Percentiles rank a stretch among this genome's conserved stretches.
Evolutionary conservation across 768 basidiomycete species (phyloP).

Genomic region (Boletus tylopilopsis): DNA sequence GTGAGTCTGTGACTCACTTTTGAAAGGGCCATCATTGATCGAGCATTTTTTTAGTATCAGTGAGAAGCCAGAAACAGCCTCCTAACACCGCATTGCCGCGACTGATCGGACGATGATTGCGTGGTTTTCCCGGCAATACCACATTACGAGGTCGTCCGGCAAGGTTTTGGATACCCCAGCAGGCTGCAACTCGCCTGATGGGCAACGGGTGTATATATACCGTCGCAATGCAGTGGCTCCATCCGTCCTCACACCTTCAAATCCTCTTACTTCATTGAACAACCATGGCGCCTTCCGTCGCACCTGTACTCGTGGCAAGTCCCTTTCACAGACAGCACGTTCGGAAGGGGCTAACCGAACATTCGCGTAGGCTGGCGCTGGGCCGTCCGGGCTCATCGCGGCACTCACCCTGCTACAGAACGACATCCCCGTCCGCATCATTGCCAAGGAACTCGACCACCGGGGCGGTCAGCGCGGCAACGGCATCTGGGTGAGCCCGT

Average conservation of each 20-base stretch:
- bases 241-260: neutral
- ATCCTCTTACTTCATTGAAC: neutral
- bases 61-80: no score
- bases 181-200: no score
- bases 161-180: no score
- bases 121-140: no score
- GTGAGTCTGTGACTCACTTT: no score
- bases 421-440: slow-evolving; percentile 46
- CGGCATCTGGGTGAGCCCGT: slow-evolving; percentile 35
- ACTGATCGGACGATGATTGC: no score
- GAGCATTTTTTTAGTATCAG: no score
- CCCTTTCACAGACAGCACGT: neutral
- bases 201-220: no score
- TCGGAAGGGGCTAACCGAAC: neutral
- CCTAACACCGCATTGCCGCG: no score
- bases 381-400: slow-evolving; percentile 29
- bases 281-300: slow-evolving; percentile 10
- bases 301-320: slow-evolving; percentile 24
- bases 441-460: slow-evolving; percentile 41
- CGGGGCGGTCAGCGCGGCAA: slow-evolving; percentile 37
- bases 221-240: neutral
- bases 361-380: slow-evolving; percentile 22
- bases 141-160: no score
- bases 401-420: slow-evolving; percentile 38
- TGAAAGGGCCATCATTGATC: no score